phyloP scores from a whole-genome alignment of 371 early-diverging fungal genomes.

The Rhizopus microsporus region DNA sequence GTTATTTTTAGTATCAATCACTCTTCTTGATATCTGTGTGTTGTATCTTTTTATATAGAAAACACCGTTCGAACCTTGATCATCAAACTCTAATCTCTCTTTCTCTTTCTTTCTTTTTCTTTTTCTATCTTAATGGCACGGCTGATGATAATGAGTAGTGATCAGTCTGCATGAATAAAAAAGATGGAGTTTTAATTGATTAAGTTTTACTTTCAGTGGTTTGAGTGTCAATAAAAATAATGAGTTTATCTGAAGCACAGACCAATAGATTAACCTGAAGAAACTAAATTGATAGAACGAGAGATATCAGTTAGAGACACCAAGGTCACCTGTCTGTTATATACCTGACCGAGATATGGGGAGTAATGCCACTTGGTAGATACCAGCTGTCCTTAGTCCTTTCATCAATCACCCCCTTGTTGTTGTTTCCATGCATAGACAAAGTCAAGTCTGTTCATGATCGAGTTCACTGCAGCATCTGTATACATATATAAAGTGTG shows the following conservation, averaged over 20 bases:
- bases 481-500: constrained; percentile 15
- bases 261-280: constrained; percentile 58
- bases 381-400: constrained; percentile 29
- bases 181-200: constrained; percentile 10
- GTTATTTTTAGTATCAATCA: constrained; percentile 6
- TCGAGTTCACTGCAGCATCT: constrained; percentile 41
- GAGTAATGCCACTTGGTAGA: constrained; percentile 37
- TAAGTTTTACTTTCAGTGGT: constrained; percentile 49
- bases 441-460: constrained; percentile 31
- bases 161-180: constrained; percentile 34
- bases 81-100: too few relatives aligned
- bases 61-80: too few relatives aligned
- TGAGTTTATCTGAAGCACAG: constrained; percentile 59
- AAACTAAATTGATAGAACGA: not conserved
- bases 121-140: too few relatives aligned
- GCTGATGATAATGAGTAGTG: constrained; percentile 21
- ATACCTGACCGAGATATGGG: constrained; percentile 38
- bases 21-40: constrained; percentile 42
- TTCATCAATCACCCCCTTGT: constrained; percentile 22
- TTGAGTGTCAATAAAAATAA: constrained; percentile 59
- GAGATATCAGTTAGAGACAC: too few relatives aligned
- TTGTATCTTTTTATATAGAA: constrained; percentile 40
- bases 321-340: not conserved
- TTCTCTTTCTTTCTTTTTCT: too few relatives aligned
- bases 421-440: constrained; percentile 37